A percentile compares a stretch with the other conserved stretches of the same genome.
phyloP scores from a whole-genome alignment of 345 rosid species.

The Adansonia digitata region DNA sequence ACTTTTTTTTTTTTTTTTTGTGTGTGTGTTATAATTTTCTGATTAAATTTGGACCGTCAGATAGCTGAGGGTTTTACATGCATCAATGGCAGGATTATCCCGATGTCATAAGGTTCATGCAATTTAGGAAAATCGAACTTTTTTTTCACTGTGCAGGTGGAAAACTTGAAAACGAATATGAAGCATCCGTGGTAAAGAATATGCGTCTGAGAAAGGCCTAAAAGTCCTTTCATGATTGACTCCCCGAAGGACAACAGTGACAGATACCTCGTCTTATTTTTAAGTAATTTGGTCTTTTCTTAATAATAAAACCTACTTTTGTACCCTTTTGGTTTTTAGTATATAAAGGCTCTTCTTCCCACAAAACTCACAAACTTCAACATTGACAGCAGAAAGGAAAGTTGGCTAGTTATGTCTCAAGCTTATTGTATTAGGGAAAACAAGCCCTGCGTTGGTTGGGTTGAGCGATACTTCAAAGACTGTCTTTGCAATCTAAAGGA shows the following conservation, averaged over 20 bases:
- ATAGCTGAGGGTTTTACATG: neutral
- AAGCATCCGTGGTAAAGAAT: neutral
- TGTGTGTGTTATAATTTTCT: neutral
- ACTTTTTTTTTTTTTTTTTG: too few species aligned
- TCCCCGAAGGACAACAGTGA: neutral
- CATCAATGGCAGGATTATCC: neutral
- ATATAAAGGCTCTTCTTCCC: constrained; percentile 2
- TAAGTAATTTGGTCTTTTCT: neutral
- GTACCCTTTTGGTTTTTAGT: too few species aligned
- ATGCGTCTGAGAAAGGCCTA: neutral
- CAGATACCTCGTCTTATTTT: neutral
- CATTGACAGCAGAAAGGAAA: neutral
- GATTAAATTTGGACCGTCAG: neutral
- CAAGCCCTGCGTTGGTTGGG: constrained; percentile 70
- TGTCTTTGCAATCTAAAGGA: constrained; percentile 77
- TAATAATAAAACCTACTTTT: neutral
- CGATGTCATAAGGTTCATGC: neutral
- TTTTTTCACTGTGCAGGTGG: neutral
- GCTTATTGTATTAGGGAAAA: constrained; percentile 54
- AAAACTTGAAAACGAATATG: neutral
- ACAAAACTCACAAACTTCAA: neutral
- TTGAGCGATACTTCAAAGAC: constrained; percentile 67
- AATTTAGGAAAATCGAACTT: neutral
- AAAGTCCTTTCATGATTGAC: neutral
- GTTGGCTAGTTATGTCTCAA: constrained; percentile 29